Conservation (phyloP, 345 rosid species). For the Eucalyptus cloeziana region DNA sequence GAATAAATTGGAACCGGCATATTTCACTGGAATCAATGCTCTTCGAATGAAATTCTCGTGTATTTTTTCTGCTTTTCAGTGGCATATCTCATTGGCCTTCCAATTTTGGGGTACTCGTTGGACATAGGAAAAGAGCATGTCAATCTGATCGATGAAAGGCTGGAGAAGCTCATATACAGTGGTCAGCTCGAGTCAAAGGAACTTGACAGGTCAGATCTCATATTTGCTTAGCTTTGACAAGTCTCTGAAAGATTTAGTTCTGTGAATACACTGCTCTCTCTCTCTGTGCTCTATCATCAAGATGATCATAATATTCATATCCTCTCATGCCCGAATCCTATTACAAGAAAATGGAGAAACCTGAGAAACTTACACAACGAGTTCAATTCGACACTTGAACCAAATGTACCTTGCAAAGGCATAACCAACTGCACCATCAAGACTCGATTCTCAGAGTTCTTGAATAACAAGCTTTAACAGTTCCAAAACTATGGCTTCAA, state of each 20-base stretch:
- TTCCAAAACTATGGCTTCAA: neutral
- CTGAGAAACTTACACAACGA: neutral
- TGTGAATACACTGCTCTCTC: neutral
- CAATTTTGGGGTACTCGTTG: constrained; percentile 75
- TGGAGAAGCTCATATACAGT: constrained; percentile 77
- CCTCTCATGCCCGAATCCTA: neutral
- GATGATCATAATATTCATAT: neutral
- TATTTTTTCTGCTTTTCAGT: constrained; percentile 21
- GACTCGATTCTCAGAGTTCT: neutral
- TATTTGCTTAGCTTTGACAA: neutral
- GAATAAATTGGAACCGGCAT: neutral
- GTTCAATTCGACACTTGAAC: neutral
- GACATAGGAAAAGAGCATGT: constrained; percentile 95
- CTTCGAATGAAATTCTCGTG: neutral
- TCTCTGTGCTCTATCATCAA: neutral
- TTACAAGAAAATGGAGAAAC: neutral
- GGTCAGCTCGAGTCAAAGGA: constrained; percentile 84
- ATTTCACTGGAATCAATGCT: neutral
- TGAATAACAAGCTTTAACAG: neutral
- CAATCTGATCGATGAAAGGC: constrained; percentile 70
- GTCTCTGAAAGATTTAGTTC: neutral
- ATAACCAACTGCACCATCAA: neutral
- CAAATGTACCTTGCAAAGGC: neutral
- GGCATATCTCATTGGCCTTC: constrained; percentile 81
- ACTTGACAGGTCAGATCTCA: constrained; percentile 50